Evolutionary conservation across 2,329 filamentous ascomycete genomes (phyloP), one percentile per base, ranked within the genome.

Genomic region (Exophiala dermatitidis): DNA sequence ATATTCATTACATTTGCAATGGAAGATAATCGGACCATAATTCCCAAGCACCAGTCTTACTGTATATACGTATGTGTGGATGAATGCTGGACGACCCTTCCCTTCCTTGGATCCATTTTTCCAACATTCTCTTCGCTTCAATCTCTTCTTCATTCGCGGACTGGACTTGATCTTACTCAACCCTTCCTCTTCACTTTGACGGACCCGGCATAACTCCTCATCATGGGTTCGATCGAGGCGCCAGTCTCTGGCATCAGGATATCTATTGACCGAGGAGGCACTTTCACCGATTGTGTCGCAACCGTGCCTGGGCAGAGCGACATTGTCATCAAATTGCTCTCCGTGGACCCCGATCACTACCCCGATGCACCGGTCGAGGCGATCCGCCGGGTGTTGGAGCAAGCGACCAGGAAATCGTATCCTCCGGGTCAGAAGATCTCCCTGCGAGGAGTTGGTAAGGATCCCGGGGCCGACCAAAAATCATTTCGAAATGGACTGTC

Each of bases 321-420:
- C 45, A 69, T 71, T 46, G 68, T 71, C 33, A 47, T 71, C 29
- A 71, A 71, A 61, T 58, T 71, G 3, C 65, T 71, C 1, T 71
- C 69, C 5, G 67, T 68, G 4, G 67, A 70, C 52, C 68, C 69
- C 28, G 62, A 64, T 48, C 66, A 71, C 45, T 71, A 71, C 43
- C 63, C 71, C 52, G 69, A 71, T 68, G 69, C 69, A 86, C 41
- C 90, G 86, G 73, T 79, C 82, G 64, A 95, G 90, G 71, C 36
- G 49, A 61, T 10, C 48, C 59, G 50, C 5, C 36, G 37, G 10
- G 34, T 88, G 19, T 56, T 71, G 19, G 69, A 72, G 62, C 59
- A 66, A 26, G 68, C 66, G 2, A 70, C 69, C 0, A 67, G 68
- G 8, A 58, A 68, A 45, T 41, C 66, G 31, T 63, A 68, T 51